Evolutionary conservation across 2,329 filamentous ascomycete species (phyloP), one percentile per base, ranked within the genome.

Genomic region (Fusarium nodosum): DNA sequence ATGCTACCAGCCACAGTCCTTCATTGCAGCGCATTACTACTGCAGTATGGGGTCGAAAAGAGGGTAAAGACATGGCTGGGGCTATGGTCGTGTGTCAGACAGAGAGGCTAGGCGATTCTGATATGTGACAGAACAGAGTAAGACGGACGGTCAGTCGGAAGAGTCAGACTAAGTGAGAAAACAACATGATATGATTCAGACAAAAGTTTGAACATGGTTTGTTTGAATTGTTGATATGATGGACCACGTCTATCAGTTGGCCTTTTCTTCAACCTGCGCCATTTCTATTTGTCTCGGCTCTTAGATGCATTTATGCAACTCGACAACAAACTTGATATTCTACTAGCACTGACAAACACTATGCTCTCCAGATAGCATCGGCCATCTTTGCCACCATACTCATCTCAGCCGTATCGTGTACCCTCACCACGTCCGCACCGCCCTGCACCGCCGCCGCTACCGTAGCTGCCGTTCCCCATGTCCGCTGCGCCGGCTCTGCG

Each of bases 371-470:
- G 56, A 97, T 94, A n/a, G 94, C 94, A 85, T 98, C 95, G 11
- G 93, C 89, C 90, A 98, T 95, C 77, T 87, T 91, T 2, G 89
- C 89, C 33, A 97, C 94, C 79, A 93, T 87, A 41, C 81, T 84
- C 95, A 98, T 98, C 82, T 96, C 92, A 58, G 84, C 81, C 16
- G 94, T 92, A 82, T 98, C 95, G 81, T 99, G 96, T 42, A 99
- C 94, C 53, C 96, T 86, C 46, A 98, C 90, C 61, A 99, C 89
- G 82, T 98, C 94, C 26, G 94, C 94, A 4, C 96, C 96, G 9
- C 93, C 93, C 65, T 91, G 88, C 31, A 99, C 86, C 46, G 94
- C 93, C 9, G 94, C 93, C 5, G 92, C 91, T 11, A 98, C 92
- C 0, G 94, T 93, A 13, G 93, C 93, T 13, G 94, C 94, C 4